A percentile compares a stretch with the other conserved stretches of the same genome.
These are phyloP conservation scores for Fraxinus greggii DNA, from an alignment of 305 asterid genomes.

Conservation along the genomic window DNA sequence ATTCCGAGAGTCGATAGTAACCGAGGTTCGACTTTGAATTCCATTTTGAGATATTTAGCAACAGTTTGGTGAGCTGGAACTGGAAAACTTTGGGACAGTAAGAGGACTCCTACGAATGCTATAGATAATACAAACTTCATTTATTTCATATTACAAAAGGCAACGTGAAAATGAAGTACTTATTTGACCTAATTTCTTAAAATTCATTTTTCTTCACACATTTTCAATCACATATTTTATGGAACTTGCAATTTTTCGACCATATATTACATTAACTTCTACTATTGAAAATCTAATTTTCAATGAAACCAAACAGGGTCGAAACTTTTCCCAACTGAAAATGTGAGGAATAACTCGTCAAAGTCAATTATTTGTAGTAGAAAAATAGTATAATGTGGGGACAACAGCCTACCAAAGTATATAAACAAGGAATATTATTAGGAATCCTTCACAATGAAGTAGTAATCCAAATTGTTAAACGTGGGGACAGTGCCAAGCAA, in stretches of 20 bases:
- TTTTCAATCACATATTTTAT: too few relatives aligned
- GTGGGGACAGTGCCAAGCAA: too few relatives aligned
- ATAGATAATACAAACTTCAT: slow-evolving; percentile 16
- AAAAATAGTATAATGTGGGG: background rate
- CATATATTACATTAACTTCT: too few relatives aligned
- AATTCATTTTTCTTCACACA: too few relatives aligned
- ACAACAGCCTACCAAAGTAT: background rate
- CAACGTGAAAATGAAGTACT: background rate
- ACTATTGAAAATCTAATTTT: too few relatives aligned
- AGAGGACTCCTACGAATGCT: slow-evolving; percentile 17
- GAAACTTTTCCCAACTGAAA: background rate
- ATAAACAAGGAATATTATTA: too few relatives aligned
- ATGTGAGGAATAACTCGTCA: background rate
- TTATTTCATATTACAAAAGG: background rate
- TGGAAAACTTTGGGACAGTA: slow-evolving; percentile 19
- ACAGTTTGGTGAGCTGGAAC: slow-evolving; percentile 11
- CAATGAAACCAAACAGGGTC: too few relatives aligned
- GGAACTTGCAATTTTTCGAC: too few relatives aligned
- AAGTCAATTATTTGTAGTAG: background rate
- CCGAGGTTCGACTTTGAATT: slow-evolving; percentile 2
- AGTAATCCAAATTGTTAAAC: too few relatives aligned
- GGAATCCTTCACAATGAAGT: background rate
- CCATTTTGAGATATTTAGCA: background rate
- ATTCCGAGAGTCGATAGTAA: slow-evolving; percentile 6
- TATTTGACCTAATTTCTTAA: too few relatives aligned